Base-by-base conservation (phyloP, 805 yeast species). In the Starmerella asiatica region DNA sequence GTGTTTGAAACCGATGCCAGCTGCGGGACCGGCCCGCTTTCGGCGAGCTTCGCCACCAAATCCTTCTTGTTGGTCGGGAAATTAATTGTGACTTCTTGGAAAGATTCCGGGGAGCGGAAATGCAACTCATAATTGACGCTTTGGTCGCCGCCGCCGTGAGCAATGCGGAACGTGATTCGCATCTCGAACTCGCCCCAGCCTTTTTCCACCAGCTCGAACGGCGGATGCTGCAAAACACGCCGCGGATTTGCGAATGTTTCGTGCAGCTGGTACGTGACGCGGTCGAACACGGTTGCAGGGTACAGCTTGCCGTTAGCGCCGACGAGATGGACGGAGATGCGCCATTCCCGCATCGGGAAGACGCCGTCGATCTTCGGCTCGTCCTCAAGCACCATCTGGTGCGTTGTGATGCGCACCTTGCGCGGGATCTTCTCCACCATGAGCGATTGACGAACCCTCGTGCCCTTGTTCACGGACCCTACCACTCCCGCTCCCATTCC, bases 171-270 rank as follows among this genome's bases (percentile, higher is more conserved):
- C 26, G 80, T 69, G 45, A 91, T 76, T 29, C 81, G 81, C 57
- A 91, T 70, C 56, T 86, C 95, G 55, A 88, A 88, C 50, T 88
- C 97, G 58, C 97, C 98, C 97, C 98, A 88, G 37, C 98, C 98
- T 63, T 83, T 78, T 59, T 88, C 98, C 54, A 75, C 81, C 42
- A 88, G 79, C 55, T 63, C 71, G 63, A 86, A 88, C 9, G 98
- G 98, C 8, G 80, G 72, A 54, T 76, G 77, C 55, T 80, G 82
- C 56, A 84, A 59, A 11, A 79, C 68, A 58, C 96, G 73, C 47
- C 73, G 77, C 9, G 97, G 97, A 58, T 85, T 85, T 36, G 74
- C 75, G 63, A 88, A 88, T 8, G 97, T 91, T 36, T 96, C 97
- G 64, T 88, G 98, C 48, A 91, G 70, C 51, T 84, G 78, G 60